These are phyloP conservation scores for Botrytis elliptica DNA, from an alignment of 2,329 filamentous ascomycete species.

Conservation along the genomic window DNA sequence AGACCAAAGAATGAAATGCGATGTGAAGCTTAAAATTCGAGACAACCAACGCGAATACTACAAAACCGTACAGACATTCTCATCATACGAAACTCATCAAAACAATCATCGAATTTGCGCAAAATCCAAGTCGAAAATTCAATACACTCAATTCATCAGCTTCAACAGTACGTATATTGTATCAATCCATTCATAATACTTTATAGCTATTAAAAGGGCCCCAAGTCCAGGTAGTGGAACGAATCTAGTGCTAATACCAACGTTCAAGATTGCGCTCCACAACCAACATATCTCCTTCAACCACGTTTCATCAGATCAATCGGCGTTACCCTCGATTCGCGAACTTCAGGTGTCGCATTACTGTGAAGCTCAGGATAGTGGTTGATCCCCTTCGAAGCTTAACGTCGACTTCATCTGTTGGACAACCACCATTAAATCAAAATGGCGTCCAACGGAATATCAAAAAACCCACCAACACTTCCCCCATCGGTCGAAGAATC, in stretches of 20 bases:
- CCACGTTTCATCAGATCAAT: neutral
- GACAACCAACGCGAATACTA: slow-evolving; percentile 7
- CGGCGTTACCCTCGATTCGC: neutral
- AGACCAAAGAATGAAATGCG: slow-evolving; percentile 11
- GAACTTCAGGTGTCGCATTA: neutral
- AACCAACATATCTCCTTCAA: neutral
- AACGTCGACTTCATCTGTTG: neutral
- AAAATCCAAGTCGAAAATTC: neutral
- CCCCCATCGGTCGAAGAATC: slow-evolving; percentile 93
- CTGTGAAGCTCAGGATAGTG: slow-evolving; percentile 4
- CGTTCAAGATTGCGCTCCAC: neutral
- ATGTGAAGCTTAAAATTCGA: slow-evolving; percentile 3
- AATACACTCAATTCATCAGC: neutral
- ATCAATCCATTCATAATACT: slow-evolving; percentile 6
- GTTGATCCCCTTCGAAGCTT: neutral
- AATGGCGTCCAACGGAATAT: slow-evolving; percentile 21
- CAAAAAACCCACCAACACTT: slow-evolving; percentile 54
- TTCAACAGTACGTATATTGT: neutral
- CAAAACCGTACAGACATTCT: neutral
- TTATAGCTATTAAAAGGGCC: slow-evolving; percentile 8
- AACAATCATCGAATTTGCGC: neutral
- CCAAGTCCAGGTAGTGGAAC: slow-evolving; percentile 1
- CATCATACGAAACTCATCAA: neutral
- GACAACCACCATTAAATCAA: neutral
- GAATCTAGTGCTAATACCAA: slow-evolving; percentile 11